These are phyloP conservation scores for Pseudocercospora macadamiae DNA, from an alignment of 2,329 filamentous ascomycete species.

Conservation along the genomic window DNA sequence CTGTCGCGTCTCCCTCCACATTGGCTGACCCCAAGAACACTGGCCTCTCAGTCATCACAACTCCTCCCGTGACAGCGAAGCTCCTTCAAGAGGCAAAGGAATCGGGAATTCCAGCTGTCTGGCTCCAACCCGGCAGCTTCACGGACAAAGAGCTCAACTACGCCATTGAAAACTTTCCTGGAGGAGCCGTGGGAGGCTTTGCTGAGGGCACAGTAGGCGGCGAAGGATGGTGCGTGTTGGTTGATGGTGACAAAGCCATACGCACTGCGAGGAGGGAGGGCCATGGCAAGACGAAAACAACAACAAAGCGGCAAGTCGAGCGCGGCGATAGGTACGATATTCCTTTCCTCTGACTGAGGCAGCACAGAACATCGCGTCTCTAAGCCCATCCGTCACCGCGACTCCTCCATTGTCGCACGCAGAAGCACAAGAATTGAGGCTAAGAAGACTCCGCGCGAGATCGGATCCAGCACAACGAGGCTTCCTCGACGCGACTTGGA, in stretches of 20 bases:
- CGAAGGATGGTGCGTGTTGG: constrained; percentile 86
- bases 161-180: constrained; percentile 67
- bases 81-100: constrained; percentile 77
- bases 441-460: neutral
- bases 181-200: constrained; percentile 69
- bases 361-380: constrained; percentile 18
- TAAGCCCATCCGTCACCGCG: constrained; percentile 7
- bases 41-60: constrained; percentile 83
- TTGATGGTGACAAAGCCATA: constrained; percentile 73
- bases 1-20: constrained; percentile 66
- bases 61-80: constrained; percentile 73
- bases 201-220: constrained; percentile 66
- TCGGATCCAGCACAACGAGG: neutral
- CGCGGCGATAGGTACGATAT: neutral
- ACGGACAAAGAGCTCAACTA: constrained; percentile 73
- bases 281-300: neutral
- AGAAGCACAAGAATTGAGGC: constrained; percentile 4
- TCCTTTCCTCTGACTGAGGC: constrained; percentile 10
- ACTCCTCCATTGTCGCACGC: neutral
- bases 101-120: constrained; percentile 73
- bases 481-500: neutral
- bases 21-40: constrained; percentile 71
- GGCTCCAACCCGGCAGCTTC: constrained; percentile 89
- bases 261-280: constrained; percentile 44
- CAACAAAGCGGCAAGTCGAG: constrained; percentile 13